Evolutionary conservation across 2,329 filamentous ascomycete species (phyloP).

Genomic region (Talaromyces piceae): DNA sequence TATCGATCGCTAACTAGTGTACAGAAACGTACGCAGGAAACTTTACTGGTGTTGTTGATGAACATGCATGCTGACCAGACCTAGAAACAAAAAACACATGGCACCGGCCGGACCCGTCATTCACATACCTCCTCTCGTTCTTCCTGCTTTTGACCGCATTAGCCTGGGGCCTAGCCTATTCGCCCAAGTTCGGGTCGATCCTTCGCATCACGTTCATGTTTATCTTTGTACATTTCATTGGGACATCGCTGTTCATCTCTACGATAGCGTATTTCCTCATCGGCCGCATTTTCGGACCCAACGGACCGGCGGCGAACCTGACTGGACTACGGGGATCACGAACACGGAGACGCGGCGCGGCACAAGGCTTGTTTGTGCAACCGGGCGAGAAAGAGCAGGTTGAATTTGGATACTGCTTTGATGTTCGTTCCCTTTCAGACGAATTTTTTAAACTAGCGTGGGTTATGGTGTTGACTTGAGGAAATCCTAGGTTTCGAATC

Average conservation of each 20-base stretch:
- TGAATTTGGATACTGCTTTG: slow-evolving; percentile 66
- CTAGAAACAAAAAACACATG: slow-evolving; percentile 63
- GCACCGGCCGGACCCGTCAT: slow-evolving; percentile 62
- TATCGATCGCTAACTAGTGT: slow-evolving; percentile 6
- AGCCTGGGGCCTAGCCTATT: slow-evolving; percentile 53
- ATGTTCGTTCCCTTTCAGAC: slow-evolving; percentile 46
- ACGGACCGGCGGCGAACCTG: slow-evolving; percentile 37
- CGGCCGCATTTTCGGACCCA: slow-evolving; percentile 53
- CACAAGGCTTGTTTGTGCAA: slow-evolving; percentile 53
- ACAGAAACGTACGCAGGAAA: slow-evolving; percentile 9
- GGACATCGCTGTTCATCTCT: slow-evolving; percentile 51
- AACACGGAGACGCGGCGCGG: slow-evolving; percentile 41
- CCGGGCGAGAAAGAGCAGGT: slow-evolving; percentile 51
- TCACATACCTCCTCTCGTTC: slow-evolving; percentile 61
- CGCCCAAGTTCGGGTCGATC: slow-evolving; percentile 40
- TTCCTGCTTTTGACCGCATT: slow-evolving; percentile 51
- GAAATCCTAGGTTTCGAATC: slow-evolving; percentile 56
- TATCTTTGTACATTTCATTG: slow-evolving; percentile 54
- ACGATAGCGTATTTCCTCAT: slow-evolving; percentile 59
- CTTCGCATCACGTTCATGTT: slow-evolving; percentile 43
- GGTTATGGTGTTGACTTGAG: no score
- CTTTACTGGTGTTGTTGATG: not conserved
- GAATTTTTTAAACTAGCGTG: not conserved
- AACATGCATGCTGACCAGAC: not conserved
- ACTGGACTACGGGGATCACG: slow-evolving; percentile 39